Base-by-base conservation (phyloP, 2,329 filamentous ascomycete species). In the Magnaporthiopsis poae region DNA sequence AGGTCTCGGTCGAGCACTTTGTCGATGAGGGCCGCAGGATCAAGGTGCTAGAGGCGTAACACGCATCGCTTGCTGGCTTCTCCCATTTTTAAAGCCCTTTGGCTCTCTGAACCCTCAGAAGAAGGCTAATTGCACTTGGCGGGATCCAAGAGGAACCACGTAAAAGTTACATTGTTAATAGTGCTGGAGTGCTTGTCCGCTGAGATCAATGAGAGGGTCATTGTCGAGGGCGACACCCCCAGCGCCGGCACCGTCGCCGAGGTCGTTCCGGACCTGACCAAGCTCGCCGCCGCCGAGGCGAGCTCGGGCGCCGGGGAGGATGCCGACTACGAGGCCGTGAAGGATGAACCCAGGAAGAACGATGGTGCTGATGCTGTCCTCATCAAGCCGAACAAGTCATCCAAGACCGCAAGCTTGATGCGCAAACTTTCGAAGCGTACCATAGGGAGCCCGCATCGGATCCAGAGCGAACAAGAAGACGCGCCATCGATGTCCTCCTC, bases 11-110 rank as follows among this genome's bases (percentile, higher is more conserved):
- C 0, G 90, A 96, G 74, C 92, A 92, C 0, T 98, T 88, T 69
- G 86, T 88, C 1, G 90, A 98, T n/a, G 90, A 95, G 70, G 94
- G 95, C 7, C 93, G 91, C 78, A 88, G 85, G 71, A 96, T 98
- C 71, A 88, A 91, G 73, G 82, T 85, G 12, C n/a, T n/a, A n/a
- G n/a, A n/a, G n/a, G n/a, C n/a, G n/a, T n/a, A n/a, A n/a, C n/a
- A n/a, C n/a, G n/a, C n/a, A n/a, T n/a, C n/a, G n/a, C n/a, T n/a
- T n/a, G n/a, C n/a, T n/a, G n/a, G n/a, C n/a, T n/a, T n/a, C n/a
- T n/a, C n/a, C n/a, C n/a, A n/a, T n/a, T n/a, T n/a, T n/a, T n/a
- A n/a, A n/a, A n/a, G n/a, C n/a, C n/a, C n/a, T n/a, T n/a, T n/a
- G n/a, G n/a, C n/a, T n/a, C n/a, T n/a, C n/a, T n/a, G n/a, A n/a